Evolutionary conservation across 805 yeast species (phyloP).

Genomic region (Saturnispora mendoncae): DNA sequence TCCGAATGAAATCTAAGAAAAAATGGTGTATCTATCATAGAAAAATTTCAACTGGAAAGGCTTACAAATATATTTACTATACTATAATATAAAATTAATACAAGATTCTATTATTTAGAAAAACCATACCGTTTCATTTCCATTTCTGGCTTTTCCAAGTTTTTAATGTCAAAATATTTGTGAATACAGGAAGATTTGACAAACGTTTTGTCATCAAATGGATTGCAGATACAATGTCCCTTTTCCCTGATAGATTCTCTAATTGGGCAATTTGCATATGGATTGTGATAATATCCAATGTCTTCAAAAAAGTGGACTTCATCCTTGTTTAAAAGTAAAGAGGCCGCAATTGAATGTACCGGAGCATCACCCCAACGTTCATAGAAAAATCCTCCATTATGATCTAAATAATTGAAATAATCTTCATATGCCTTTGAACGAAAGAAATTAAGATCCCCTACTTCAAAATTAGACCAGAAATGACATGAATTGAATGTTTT

Average conservation of each 20-base stretch:
- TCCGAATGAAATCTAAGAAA: neutral
- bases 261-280: conserved; percentile 72
- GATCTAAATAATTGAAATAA: conserved; percentile 66
- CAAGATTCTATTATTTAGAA: neutral
- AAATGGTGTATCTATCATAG: no score
- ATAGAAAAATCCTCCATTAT: conserved; percentile 80
- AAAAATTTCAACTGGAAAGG: no score
- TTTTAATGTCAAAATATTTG: conserved; percentile 46
- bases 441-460: conserved; percentile 66
- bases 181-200: conserved; percentile 59
- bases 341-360: conserved; percentile 77
- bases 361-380: conserved; percentile 95
- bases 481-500: conserved; percentile 69
- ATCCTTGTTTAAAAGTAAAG: conserved; percentile 61
- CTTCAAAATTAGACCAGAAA: conserved; percentile 86
- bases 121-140: conserved; percentile 7
- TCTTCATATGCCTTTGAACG: conserved; percentile 56
- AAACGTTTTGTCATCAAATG: conserved; percentile 69
- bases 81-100: no score
- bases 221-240: conserved; percentile 64
- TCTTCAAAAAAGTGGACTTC: conserved; percentile 73
- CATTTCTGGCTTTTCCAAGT: conserved; percentile 33
- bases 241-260: conserved; percentile 45
- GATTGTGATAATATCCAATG: conserved; percentile 75
- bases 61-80: neutral